Evolutionary conservation across 2,329 filamentous ascomycete species (phyloP).

Genomic region (Diatrype stigma): DNA sequence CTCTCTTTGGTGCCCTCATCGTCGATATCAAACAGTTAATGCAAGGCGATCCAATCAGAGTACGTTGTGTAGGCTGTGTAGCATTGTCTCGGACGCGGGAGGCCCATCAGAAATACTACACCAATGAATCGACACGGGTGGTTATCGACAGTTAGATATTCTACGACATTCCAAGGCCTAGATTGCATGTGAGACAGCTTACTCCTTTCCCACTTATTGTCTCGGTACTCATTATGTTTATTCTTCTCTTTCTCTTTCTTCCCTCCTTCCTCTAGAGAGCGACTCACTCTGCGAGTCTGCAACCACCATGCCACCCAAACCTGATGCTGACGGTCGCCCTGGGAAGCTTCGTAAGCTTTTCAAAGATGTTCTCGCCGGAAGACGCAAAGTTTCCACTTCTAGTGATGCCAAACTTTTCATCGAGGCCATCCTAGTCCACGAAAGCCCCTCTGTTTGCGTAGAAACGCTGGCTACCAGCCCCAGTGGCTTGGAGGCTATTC

Average conservation of each 20-base stretch:
- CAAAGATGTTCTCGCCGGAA: slow-evolving; percentile 17
- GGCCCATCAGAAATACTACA: neutral
- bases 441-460: slow-evolving; percentile 17
- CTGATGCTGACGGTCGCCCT: neutral
- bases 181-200: neutral
- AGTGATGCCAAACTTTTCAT: slow-evolving; percentile 27
- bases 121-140: neutral
- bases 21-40: neutral
- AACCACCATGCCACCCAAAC: neutral
- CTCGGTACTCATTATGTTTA: too few species aligned
- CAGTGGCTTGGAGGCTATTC: slow-evolving; percentile 21
- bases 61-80: neutral
- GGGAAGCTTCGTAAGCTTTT: slow-evolving; percentile 13
- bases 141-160: neutral
- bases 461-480: slow-evolving; percentile 24
- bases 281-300: neutral
- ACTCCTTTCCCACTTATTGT: neutral
- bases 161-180: neutral
- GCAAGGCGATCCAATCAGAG: neutral
- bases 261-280: neutral
- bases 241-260: neutral
- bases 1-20: neutral
- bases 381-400: slow-evolving; percentile 13
- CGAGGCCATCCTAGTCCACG: slow-evolving; percentile 19
- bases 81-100: neutral